Evolutionary conservation across 2,329 filamentous ascomycete genomes (phyloP).

Genomic region (Coniella lustricola): DNA sequence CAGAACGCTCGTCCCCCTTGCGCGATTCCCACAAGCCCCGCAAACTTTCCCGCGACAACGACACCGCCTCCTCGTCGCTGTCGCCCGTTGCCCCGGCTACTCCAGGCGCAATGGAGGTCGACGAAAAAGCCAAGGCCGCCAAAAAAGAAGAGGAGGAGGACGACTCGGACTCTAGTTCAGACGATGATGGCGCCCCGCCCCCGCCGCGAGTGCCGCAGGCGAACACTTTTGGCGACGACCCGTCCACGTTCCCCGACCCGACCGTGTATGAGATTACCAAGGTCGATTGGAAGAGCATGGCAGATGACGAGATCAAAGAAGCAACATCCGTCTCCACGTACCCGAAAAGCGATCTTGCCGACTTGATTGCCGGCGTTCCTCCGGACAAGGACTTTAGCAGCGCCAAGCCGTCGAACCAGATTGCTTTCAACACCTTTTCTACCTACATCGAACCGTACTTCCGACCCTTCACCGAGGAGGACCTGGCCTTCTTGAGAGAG

Average conservation of each 20-base stretch:
- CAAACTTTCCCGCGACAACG: slow-evolving; percentile 45
- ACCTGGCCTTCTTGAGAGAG: slow-evolving; percentile 87
- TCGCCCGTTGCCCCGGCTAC: slow-evolving; percentile 48
- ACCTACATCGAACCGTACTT: slow-evolving; percentile 90
- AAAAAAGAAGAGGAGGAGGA: slow-evolving; percentile 30
- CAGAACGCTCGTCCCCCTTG: slow-evolving; percentile 48
- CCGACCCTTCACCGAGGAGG: slow-evolving; percentile 82
- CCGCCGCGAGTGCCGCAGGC: slow-evolving; percentile 63
- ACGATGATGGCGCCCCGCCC: slow-evolving; percentile 55
- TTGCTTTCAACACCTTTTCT: slow-evolving; percentile 89
- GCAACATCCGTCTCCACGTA: slow-evolving; percentile 85
- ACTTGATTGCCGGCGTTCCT: slow-evolving; percentile 80
- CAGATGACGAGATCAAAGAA: slow-evolving; percentile 74
- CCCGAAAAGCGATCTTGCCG: slow-evolving; percentile 70
- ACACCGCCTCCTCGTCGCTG: slow-evolving; percentile 53
- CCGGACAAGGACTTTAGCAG: slow-evolving; percentile 95
- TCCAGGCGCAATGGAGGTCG: slow-evolving; percentile 51
- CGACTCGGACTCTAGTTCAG: slow-evolving; percentile 43
- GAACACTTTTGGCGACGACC: slow-evolving; percentile 88
- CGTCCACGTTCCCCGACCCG: slow-evolving; percentile 82
- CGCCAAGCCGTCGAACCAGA: slow-evolving; percentile 88
- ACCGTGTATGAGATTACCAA: slow-evolving; percentile 89
- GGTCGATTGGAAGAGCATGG: slow-evolving; percentile 61
- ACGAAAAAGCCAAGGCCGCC: slow-evolving; percentile 31
- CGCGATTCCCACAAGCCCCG: slow-evolving; percentile 43